These are phyloP conservation scores for Dianthus caryophyllus DNA, from an alignment of 148 eudicot species.

Conservation along the genomic window DNA sequence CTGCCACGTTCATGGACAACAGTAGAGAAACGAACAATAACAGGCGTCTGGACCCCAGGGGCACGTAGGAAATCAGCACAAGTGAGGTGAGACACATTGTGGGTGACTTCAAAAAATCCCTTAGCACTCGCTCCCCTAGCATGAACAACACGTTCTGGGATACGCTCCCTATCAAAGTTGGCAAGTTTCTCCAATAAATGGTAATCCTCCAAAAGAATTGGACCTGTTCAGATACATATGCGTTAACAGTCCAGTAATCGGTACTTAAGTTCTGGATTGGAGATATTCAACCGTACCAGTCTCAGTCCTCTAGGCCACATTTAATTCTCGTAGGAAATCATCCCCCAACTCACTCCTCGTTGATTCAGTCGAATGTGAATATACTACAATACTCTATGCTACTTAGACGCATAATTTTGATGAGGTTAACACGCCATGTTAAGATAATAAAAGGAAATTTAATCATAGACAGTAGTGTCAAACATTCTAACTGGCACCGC, in stretches of 20 bases:
- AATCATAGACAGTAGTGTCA: too few relatives aligned
- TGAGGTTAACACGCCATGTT: too few relatives aligned
- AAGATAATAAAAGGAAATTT: too few relatives aligned
- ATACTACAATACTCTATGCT: too few relatives aligned
- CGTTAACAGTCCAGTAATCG: too few relatives aligned
- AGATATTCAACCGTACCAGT: neutral
- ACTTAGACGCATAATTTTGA: too few relatives aligned
- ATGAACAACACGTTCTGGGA: conserved; percentile 84
- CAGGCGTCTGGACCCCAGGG: conserved; percentile 94
- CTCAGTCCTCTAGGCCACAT: neutral
- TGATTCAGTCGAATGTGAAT: neutral
- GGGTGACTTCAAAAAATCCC: conserved; percentile 87
- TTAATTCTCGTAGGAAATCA: neutral
- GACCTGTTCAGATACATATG: conserved; percentile 44
- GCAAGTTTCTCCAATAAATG: conserved; percentile 78
- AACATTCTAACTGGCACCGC: too few relatives aligned
- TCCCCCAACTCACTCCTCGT: neutral
- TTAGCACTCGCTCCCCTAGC: conserved; percentile 80
- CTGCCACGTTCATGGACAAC: conserved; percentile 98
- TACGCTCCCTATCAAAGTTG: conserved; percentile 70
- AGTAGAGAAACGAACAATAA: conserved; percentile 92
- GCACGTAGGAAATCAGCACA: conserved; percentile 91
- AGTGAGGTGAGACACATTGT: conserved; percentile 72
- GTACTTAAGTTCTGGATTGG: too few relatives aligned
- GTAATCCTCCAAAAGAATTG: conserved; percentile 73